Conservation (phyloP, 257 asterid species). For the Fraxinus americana region DNA sequence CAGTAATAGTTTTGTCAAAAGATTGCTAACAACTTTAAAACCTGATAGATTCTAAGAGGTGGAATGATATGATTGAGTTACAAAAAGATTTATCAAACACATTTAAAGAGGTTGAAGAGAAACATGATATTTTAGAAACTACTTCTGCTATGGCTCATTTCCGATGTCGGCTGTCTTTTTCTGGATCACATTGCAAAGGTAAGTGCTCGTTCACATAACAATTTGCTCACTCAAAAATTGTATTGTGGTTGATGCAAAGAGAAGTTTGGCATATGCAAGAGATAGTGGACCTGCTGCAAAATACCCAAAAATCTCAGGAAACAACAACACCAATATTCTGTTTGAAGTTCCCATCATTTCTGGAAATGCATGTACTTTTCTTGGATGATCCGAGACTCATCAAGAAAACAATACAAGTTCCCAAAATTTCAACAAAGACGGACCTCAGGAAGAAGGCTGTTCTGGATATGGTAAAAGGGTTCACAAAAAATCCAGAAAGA, state of each 20-base stretch:
- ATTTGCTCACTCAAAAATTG: slow-evolving; percentile 79
- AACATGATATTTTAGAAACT: slow-evolving; percentile 46
- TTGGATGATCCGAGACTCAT: slow-evolving; percentile 41
- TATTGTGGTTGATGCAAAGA: slow-evolving; percentile 61
- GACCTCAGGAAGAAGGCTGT: slow-evolving; percentile 27
- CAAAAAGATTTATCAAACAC: slow-evolving; percentile 65
- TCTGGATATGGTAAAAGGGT: slow-evolving; percentile 27
- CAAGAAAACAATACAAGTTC: slow-evolving; percentile 48
- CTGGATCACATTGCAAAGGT: slow-evolving; percentile 91
- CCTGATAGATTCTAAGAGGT: slow-evolving; percentile 27
- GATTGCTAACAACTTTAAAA: too few species aligned
- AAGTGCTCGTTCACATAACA: slow-evolving; percentile 76
- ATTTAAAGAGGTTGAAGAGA: slow-evolving; percentile 63
- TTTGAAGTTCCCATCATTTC: slow-evolving; percentile 69
- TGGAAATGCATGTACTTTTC: slow-evolving; percentile 40
- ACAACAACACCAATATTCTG: slow-evolving; percentile 43
- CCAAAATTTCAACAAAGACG: slow-evolving; percentile 24
- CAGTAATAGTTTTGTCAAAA: too few species aligned
- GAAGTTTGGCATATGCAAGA: slow-evolving; percentile 54
- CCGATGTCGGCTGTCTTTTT: slow-evolving; percentile 51
- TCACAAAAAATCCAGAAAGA: slow-evolving; percentile 35
- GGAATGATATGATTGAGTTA: slow-evolving; percentile 74
- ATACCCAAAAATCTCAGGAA: slow-evolving; percentile 48
- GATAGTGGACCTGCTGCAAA: slow-evolving; percentile 50
- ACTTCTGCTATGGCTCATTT: slow-evolving; percentile 63